Base-by-base conservation (phyloP, 352 stramenopile genomes). In the Globisporangium viniferum region DNA sequence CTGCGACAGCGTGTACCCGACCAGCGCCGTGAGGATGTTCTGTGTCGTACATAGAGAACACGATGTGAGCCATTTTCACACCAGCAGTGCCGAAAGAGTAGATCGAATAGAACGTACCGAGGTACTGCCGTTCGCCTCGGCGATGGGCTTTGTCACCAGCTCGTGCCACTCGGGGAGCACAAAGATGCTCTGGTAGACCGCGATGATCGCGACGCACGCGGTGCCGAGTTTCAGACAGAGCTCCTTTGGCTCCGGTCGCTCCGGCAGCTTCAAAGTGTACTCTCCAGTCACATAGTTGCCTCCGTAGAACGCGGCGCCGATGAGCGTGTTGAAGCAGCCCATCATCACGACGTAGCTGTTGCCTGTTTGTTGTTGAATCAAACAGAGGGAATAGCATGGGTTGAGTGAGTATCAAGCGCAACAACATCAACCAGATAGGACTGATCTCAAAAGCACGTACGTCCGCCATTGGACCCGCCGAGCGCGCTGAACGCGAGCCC, bases 251-350 rank as follows among this genome's bases (percentile, higher is more conserved):
- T 91, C 77, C 2, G 86, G 86, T 29, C 79, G 79, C 58, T 93
- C 88, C 0, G 84, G 83, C 54, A 94, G 74, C 71, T 91, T 91
- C 48, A 95, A 75, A 55, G 84, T 92, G 73, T 88, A 94, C 66
- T 95, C 88, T 39, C 88, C 88, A 24, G 84, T 81, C 31, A 95
- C 88, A 60, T 95, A 95, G 74, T 94, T 95, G 36, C 84, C 88
- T 8, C 86, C 88, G 66, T 95, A 95, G 61, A 94, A 95, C 2
- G 81, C 88, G 1, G 88, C 88, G 2, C 84, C 88, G 2, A 95
- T 72, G 31, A 95, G 74, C 48, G 88, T 93, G 66, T 95, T 90
- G 63, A 94, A 77, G 62, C 86, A 94, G 39, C 88, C 88, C 88
- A 95, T 93, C 48, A 95, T 74, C 67, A 95, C 88, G 10, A 92